These are phyloP conservation scores for Lipomyces chichibuensis DNA, from an alignment of 805 yeast species.

Conservation along the genomic window DNA sequence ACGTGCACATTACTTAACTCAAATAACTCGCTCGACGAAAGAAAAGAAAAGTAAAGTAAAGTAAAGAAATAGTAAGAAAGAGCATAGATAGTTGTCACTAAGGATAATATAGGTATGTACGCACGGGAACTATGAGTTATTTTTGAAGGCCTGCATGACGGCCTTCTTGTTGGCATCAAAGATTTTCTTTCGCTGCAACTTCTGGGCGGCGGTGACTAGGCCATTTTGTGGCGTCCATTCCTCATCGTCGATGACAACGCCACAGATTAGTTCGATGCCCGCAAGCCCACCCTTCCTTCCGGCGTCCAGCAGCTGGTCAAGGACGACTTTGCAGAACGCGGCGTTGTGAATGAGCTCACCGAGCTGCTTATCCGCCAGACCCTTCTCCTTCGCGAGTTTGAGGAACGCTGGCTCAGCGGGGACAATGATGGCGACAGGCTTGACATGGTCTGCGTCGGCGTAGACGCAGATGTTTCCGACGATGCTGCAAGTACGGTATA, in stretches of 20 bases:
- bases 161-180: constrained; percentile 65
- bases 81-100: not conserved
- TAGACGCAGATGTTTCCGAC: constrained; percentile 87
- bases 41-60: not conserved
- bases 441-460: constrained; percentile 84
- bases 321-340: constrained; percentile 58
- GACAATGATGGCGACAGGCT: constrained; percentile 88
- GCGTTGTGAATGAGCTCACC: constrained; percentile 57
- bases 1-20: not conserved
- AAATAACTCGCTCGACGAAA: not conserved
- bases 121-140: constrained; percentile 2
- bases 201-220: constrained; percentile 91
- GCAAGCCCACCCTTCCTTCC: constrained; percentile 78
- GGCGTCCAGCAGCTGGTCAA: constrained; percentile 65
- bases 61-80: no score
- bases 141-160: constrained; percentile 66
- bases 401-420: constrained; percentile 73
- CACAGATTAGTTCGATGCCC: constrained; percentile 84
- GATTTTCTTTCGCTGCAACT: constrained; percentile 91
- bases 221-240: constrained; percentile 99
- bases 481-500: constrained; percentile 78
- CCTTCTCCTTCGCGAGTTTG: constrained; percentile 60
- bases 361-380: constrained; percentile 55
- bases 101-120: not conserved
- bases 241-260: constrained; percentile 74